Evolutionary conservation across 1,139 yeast genomes (phyloP).

Genomic region (Protomyces gravidus): DNA sequence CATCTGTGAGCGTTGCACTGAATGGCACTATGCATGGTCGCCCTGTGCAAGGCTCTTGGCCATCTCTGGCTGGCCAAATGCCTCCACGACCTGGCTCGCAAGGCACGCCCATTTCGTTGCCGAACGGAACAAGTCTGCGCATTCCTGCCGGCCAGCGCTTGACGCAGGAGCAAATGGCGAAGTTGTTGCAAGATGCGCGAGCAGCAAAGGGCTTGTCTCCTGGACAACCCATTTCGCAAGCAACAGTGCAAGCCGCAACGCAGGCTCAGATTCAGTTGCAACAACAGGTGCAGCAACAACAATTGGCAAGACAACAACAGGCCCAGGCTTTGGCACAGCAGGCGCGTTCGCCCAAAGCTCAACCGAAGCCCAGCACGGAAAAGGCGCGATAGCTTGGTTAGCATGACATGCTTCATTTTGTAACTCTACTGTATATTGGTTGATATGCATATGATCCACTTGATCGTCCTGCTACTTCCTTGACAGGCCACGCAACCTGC

Average conservation of each 20-base stretch:
- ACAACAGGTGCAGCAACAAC: neutral
- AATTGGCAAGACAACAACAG: neutral
- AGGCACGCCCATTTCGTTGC: slow-evolving; percentile 8
- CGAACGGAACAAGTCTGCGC: slow-evolving; percentile 36
- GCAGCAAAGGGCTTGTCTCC: slow-evolving; percentile 14
- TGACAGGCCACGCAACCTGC: too few species aligned
- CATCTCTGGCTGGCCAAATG: slow-evolving; percentile 29
- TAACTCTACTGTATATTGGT: neutral
- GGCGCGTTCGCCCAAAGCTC: neutral
- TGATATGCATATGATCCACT: too few species aligned
- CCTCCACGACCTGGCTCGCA: slow-evolving; percentile 11
- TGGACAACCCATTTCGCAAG: neutral
- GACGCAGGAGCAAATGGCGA: slow-evolving; percentile 37
- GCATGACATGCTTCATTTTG: neutral
- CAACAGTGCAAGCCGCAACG: neutral
- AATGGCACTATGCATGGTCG: slow-evolving; percentile 4
- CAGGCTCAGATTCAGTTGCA: neutral
- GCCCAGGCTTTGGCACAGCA: neutral
- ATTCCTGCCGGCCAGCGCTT: slow-evolving; percentile 35
- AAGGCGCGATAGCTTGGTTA: neutral
- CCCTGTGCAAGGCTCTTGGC: slow-evolving; percentile 2
- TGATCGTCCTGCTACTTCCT: too few species aligned
- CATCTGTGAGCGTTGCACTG: neutral
- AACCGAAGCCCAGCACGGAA: neutral
- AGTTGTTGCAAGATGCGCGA: slow-evolving; percentile 34